Evolutionary conservation across 495 filamentous ascomycete genomes (phyloP), one percentile per base, ranked within the genome.

Genomic region (Penicillium fimorum): DNA sequence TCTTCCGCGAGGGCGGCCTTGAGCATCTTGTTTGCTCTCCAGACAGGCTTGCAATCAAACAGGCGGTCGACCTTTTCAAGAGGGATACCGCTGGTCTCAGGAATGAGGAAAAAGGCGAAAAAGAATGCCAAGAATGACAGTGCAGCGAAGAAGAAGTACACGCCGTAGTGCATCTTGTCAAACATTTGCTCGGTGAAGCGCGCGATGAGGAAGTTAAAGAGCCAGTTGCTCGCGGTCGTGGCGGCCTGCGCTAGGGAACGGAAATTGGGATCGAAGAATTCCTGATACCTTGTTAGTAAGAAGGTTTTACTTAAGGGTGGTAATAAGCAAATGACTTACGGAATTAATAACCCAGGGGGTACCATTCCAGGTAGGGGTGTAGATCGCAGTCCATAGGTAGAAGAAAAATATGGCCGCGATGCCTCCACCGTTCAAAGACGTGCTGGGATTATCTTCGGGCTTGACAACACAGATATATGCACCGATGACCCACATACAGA

Each of bases 161-260:
- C 87, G 29, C 86, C 87, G 68, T 87, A 87, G 17, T 73, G 73
- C 80, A 89, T 87, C 22, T 66, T 76, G 25, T 78, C 68, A 70
- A 91, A 89, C 84, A 90, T 90, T 62, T 91, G 85, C 18, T 85
- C 82, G 0, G 86, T 89, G 69, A 88, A 89, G 33, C 87, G 79
- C 2, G 79, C 80, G 55, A 91, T 76, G 64, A 89, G 80, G 74
- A 90, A 90, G 72, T 89, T 88, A 76, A 81, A 87, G 50, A 89
- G 80, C 87, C 87, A 90, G 73, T 90, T 88, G 61, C 81, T 85
- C 24, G 82, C 81, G 8, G 86, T 82, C 10, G 86, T 84, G 27
- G 76, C 83, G 22, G 85, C 85, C 70, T 88, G 86, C n/a, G 83
- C 84, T 25, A 90, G 78, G 10, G 83, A 80, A 55, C 83, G 80